A percentile compares a stretch with the other conserved stretches of the same genome.
These are phyloP conservation scores for Symbiodinium pilosum DNA, from an alignment of 73 alveolate genomes.

Conservation along the genomic window DNA sequence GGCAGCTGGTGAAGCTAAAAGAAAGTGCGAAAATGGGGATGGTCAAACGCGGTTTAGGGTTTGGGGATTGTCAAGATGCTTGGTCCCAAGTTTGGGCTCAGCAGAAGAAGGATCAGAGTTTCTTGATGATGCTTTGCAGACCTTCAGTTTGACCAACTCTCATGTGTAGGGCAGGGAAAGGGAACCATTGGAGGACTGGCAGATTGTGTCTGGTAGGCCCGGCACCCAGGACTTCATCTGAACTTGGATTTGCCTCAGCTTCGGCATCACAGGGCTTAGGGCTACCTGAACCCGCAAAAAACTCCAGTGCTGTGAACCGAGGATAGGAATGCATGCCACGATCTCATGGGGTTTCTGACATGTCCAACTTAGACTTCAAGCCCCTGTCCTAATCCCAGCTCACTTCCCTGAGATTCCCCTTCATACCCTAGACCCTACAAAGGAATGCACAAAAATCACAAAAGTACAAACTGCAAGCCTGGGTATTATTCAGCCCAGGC, in stretches of 20 bases:
- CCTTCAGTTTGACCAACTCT: too few relatives aligned
- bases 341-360: neutral
- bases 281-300: too few relatives aligned
- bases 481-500: neutral
- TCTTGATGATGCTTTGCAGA: too few relatives aligned
- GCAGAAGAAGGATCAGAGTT: too few relatives aligned
- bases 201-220: neutral
- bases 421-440: neutral
- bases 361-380: neutral
- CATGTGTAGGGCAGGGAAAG: too few relatives aligned
- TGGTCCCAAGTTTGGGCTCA: neutral
- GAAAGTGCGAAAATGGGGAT: neutral
- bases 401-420: neutral
- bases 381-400: neutral
- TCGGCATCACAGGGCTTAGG: too few relatives aligned
- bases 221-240: conserved; percentile 58
- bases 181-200: too few relatives aligned
- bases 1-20: neutral
- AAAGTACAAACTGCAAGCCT: neutral
- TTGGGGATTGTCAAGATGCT: neutral
- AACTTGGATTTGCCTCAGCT: conserved; percentile 49
- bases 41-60: neutral
- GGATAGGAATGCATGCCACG: neutral
- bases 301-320: too few relatives aligned
- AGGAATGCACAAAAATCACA: neutral